phyloP scores from a whole-genome alignment of 192 early-diverging fungal species.

The Podila epicladia region DNA sequence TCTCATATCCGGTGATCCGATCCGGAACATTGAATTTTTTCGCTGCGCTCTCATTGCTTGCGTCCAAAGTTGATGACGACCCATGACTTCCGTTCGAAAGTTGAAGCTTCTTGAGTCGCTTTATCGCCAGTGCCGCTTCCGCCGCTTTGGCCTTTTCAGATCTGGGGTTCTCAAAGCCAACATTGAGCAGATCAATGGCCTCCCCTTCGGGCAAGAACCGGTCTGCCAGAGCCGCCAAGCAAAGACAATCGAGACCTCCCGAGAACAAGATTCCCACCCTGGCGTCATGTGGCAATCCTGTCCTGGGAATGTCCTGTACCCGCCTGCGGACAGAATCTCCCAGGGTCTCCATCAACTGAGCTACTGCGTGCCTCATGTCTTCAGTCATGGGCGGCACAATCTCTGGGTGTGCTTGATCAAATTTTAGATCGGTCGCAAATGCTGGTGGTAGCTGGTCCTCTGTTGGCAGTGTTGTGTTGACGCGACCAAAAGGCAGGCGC shows the following conservation, averaged over 20 bases:
- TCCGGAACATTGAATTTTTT: conserved; percentile 43
- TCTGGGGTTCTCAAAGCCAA: conserved; percentile 95
- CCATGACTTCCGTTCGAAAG: conserved; percentile 1
- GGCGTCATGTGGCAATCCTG: conserved; percentile 54
- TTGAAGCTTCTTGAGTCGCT: conserved; percentile 32
- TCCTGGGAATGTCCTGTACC: conserved; percentile 59
- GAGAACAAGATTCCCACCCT: conserved; percentile 89
- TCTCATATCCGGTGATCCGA: conserved; percentile 49
- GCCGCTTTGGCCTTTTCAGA: conserved; percentile 56
- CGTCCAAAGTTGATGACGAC: not conserved
- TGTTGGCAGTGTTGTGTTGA: conserved; percentile 50
- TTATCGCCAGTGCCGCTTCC: conserved; percentile 31
- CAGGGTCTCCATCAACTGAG: conserved; percentile 46
- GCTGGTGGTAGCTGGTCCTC: conserved; percentile 28
- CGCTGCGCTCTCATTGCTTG: not conserved
- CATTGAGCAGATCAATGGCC: conserved; percentile 93
- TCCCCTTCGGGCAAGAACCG: conserved; percentile 73
- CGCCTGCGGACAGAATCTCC: conserved; percentile 57
- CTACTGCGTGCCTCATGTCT: conserved; percentile 53
- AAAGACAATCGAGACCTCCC: conserved; percentile 94
- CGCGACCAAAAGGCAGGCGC: conserved; percentile 57
- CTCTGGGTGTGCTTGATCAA: conserved; percentile 29
- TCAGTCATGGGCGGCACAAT: conserved; percentile 43
- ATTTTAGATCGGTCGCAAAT: conserved; percentile 32
- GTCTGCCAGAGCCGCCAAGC: conserved; percentile 85